These are phyloP conservation scores for Triticum dicoccoides DNA, from an alignment of 176 grass and related monocot species.

Conservation along the genomic window DNA sequence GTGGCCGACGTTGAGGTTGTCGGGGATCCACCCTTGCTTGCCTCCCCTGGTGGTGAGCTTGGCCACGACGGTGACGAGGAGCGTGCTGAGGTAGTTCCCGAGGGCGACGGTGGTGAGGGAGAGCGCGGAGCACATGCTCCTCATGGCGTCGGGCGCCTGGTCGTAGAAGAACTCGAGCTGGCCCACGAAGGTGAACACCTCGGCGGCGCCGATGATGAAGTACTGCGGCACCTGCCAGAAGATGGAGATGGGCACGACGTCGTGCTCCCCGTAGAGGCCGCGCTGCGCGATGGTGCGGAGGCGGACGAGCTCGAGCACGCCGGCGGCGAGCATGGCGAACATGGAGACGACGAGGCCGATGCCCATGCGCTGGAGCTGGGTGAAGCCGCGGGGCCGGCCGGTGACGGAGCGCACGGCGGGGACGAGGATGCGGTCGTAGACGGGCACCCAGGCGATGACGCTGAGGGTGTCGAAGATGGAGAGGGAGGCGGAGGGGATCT, in stretches of 20 bases:
- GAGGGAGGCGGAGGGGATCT: conserved; percentile 59
- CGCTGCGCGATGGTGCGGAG: conserved; percentile 36
- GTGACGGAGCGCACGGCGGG: conserved; percentile 49
- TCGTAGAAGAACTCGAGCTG: conserved; percentile 95
- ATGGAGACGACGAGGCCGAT: conserved; percentile 80
- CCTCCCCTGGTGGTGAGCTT: neutral
- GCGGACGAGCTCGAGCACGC: conserved; percentile 56
- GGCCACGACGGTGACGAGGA: conserved; percentile 24
- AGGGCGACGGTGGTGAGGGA: conserved; percentile 17
- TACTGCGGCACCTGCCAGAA: conserved; percentile 94
- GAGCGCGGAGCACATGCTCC: neutral
- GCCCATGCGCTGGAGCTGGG: conserved; percentile 93
- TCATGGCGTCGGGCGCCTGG: conserved; percentile 29
- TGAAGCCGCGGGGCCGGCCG: conserved; percentile 53
- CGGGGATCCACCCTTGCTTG: neutral
- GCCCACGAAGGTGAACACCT: conserved; percentile 73
- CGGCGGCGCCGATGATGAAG: conserved; percentile 70
- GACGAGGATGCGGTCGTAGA: conserved; percentile 73
- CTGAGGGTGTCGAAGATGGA: conserved; percentile 86
- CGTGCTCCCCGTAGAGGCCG: conserved; percentile 38
- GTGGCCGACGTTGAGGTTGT: neutral
- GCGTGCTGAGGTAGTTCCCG: conserved; percentile 26
- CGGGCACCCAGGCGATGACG: conserved; percentile 74
- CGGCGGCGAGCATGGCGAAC: conserved; percentile 72
- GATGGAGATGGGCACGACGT: conserved; percentile 62